Percentiles rank a stretch among this genome's conserved stretches.
Conservation (phyloP, 805 yeast species). For the Zygosaccharomyces siamensis region DNA sequence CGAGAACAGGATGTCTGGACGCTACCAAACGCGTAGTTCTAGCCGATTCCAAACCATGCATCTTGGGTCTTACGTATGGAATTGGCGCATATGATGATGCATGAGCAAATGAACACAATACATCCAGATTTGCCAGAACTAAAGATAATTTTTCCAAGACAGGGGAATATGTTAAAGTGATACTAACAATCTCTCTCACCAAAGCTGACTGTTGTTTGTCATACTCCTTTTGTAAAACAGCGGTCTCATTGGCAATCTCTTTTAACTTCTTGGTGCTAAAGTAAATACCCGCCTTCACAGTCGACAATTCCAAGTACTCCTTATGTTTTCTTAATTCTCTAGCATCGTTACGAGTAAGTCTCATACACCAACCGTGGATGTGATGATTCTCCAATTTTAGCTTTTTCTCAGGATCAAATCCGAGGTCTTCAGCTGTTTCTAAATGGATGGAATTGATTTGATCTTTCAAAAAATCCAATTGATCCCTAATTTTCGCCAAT, state of each 20-base stretch:
- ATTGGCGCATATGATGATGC: slow-evolving; percentile 76
- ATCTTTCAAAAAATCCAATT: slow-evolving; percentile 50
- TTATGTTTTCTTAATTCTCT: slow-evolving; percentile 56
- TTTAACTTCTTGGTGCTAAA: slow-evolving; percentile 72
- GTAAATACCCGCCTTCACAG: slow-evolving; percentile 92
- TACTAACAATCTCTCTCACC: slow-evolving; percentile 75
- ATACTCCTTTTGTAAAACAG: slow-evolving; percentile 59
- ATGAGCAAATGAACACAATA: slow-evolving; percentile 79
- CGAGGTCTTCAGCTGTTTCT: slow-evolving; percentile 65
- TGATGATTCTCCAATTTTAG: slow-evolving; percentile 84
- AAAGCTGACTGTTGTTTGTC: slow-evolving; percentile 69
- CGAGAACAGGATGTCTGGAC: slow-evolving; percentile 95
- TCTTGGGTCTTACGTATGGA: slow-evolving; percentile 70
- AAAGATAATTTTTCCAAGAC: slow-evolving; percentile 66
- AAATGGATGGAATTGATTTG: slow-evolving; percentile 58
- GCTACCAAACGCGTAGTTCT: slow-evolving; percentile 54
- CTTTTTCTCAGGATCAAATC: slow-evolving; percentile 81
- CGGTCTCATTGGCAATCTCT: slow-evolving; percentile 54
- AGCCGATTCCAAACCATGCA: slow-evolving; percentile 48
- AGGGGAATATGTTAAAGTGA: slow-evolving; percentile 76
- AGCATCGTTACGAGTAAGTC: slow-evolving; percentile 88
- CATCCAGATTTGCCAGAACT: slow-evolving; percentile 72
- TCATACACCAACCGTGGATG: slow-evolving; percentile 89
- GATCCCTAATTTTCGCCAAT: slow-evolving; percentile 52
- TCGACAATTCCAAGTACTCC: slow-evolving; percentile 72